These are phyloP conservation scores for Globisporangium carolinianum DNA, from an alignment of 352 stramenopile species.

Conservation along the genomic window DNA sequence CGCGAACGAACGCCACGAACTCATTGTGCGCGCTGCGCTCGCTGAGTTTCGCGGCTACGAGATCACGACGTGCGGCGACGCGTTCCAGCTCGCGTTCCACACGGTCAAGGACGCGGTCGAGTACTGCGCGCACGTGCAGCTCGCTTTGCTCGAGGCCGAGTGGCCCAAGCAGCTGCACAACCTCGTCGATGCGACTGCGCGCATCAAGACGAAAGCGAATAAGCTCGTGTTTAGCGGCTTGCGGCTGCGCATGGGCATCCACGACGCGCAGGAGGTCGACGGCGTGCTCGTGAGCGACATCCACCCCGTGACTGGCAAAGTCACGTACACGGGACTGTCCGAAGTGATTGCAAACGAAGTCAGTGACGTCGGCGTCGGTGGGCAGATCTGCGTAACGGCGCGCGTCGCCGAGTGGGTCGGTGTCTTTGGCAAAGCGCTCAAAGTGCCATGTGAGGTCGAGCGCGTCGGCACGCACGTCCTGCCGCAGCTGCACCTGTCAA, in stretches of 20 bases:
- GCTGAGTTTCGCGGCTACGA: conserved; percentile 42
- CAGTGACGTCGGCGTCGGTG: conserved; percentile 33
- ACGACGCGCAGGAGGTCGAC: conserved; percentile 36
- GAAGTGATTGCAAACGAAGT: conserved; percentile 55
- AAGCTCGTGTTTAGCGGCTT: conserved; percentile 43
- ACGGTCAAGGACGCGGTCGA: conserved; percentile 43
- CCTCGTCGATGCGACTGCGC: conserved; percentile 19
- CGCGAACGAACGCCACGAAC: conserved; percentile 50
- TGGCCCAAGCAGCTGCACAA: conserved; percentile 48
- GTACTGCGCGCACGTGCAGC: conserved; percentile 46
- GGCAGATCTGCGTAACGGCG: conserved; percentile 42
- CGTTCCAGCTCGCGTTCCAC: conserved; percentile 61
- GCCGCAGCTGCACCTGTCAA: conserved; percentile 25
- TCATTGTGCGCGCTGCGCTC: conserved; percentile 31
- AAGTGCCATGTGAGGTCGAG: conserved; percentile 20
- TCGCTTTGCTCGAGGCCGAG: conserved; percentile 26
- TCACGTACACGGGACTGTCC: conserved; percentile 47
- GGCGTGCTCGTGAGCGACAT: conserved; percentile 38
- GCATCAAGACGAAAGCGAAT: conserved; percentile 31
- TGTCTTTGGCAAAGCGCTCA: conserved; percentile 18
- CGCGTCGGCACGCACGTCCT: conserved; percentile 21
- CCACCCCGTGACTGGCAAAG: conserved; percentile 39
- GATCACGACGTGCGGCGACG: conserved; percentile 48
- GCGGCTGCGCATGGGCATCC: conserved; percentile 50
- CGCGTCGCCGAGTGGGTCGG: conserved; percentile 34